These are phyloP conservation scores for Linum tenue DNA, from an alignment of 345 rosid genomes.

Conservation along the genomic window DNA sequence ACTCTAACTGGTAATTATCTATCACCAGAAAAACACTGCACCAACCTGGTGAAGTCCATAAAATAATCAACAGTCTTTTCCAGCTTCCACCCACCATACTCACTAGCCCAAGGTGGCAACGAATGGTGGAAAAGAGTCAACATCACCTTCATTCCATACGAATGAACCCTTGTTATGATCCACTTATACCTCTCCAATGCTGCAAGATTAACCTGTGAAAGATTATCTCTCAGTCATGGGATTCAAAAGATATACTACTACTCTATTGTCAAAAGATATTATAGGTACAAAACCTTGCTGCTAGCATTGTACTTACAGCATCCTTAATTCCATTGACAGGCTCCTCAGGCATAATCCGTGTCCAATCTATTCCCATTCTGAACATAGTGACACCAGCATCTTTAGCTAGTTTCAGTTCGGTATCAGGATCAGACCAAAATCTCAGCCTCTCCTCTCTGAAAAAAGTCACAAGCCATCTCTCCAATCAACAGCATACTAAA, in stretches of 20 bases:
- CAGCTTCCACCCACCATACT: constrained; percentile 93
- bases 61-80: constrained; percentile 90
- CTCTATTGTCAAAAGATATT: background rate
- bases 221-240: background rate
- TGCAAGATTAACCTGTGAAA: constrained; percentile 66
- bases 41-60: constrained; percentile 73
- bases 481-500: constrained; percentile 7
- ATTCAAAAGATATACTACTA: background rate
- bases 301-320: constrained; percentile 42
- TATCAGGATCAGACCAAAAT: constrained; percentile 97
- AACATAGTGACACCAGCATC: constrained; percentile 72
- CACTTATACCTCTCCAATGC: constrained; percentile 84
- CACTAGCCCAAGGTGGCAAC: constrained; percentile 94
- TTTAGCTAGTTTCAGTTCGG: constrained; percentile 76
- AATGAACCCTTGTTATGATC: constrained; percentile 67
- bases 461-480: constrained; percentile 20
- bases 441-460: constrained; percentile 81
- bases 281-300: background rate
- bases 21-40: too few species aligned
- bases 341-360: constrained; percentile 77
- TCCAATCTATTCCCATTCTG: constrained; percentile 94
- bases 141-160: constrained; percentile 95
- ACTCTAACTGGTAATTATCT: background rate
- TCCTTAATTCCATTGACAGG: constrained; percentile 62
- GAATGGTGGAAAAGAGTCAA: constrained; percentile 92